Percentiles rank a stretch among this genome's conserved stretches.
These are phyloP conservation scores for Zymoseptoria ardabiliae DNA, from an alignment of 2,329 filamentous ascomycete genomes.

Conservation along the genomic window DNA sequence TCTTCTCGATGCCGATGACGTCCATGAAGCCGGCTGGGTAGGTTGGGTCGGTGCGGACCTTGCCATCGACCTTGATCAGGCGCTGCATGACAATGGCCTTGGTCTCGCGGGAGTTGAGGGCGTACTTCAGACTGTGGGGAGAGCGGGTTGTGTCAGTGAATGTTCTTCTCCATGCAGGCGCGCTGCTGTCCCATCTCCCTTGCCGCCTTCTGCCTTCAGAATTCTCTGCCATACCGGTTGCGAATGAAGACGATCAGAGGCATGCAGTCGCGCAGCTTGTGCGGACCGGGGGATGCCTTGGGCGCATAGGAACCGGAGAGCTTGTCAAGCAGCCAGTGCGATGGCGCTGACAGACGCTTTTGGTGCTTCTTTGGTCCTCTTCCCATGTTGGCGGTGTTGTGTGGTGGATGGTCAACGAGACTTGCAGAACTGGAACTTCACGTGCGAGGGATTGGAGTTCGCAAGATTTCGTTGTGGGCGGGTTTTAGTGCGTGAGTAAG, in stretches of 20 bases:
- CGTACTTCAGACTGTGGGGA: slow-evolving; percentile 88
- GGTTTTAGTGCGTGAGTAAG: slow-evolving; percentile 2
- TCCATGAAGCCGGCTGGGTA: slow-evolving; percentile 99
- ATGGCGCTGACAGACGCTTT: slow-evolving; percentile 98
- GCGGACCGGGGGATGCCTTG: slow-evolving; percentile 74
- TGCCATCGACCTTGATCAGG: slow-evolving; percentile 98
- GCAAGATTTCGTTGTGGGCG: slow-evolving; percentile 3
- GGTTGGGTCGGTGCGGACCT: slow-evolving; percentile 97
- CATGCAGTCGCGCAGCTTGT: slow-evolving; percentile 99
- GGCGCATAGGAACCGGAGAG: slow-evolving; percentile 73
- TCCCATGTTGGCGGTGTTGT: slow-evolving; percentile 51
- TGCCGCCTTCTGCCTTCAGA: background rate
- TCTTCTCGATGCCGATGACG: slow-evolving; percentile 99
- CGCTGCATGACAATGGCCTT: slow-evolving; percentile 99
- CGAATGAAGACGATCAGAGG: slow-evolving; percentile 98
- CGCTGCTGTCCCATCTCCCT: background rate
- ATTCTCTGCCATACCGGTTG: slow-evolving; percentile 45
- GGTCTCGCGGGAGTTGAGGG: slow-evolving; percentile 95
- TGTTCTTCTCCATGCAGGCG: background rate
- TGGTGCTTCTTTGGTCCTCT: slow-evolving; percentile 68
- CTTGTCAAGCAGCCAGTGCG: slow-evolving; percentile 99
- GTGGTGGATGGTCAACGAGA: slow-evolving; percentile 11
- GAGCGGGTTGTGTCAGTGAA: slow-evolving; percentile 5
- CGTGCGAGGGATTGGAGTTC: slow-evolving; percentile 2
- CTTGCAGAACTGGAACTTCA: background rate